Base-by-base conservation (phyloP, 108 stramenopile species). In the Cylindrotheca closterium region DNA sequence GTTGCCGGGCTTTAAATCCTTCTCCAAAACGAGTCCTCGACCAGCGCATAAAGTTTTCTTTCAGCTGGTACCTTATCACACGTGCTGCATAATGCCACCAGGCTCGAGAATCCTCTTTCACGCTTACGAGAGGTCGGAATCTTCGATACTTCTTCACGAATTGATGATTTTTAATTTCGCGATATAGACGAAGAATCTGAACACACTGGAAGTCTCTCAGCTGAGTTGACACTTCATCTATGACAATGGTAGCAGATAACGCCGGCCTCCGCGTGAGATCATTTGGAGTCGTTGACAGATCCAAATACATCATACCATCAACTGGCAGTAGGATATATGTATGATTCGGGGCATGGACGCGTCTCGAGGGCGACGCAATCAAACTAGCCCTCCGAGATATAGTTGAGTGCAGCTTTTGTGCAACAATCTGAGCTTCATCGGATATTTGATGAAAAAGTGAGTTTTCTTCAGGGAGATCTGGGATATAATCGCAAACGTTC, bases 11-110 rank as follows among this genome's bases (percentile, higher is more conserved):
- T 1, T 34, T 55, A 46, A 63, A 68, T 10, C 58, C 58, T 23
- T 59, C 65, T 21, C 61, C 76, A 51, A 79, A 82, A 22, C 85
- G 74, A 33, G 56, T 51, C 75, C 74, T 71, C n/a, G 75, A 82
- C 85, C 81, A 86, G 4, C 81, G 55, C 23, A 77, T 51, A 27
- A 78, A 52, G 17, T 58, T 66, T 21, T 80, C 80, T 55, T 55
- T 56, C 30, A 86, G 26, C 55, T 86, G 76, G 30, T 65, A 63
- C 25, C 68, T 54, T 12, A 86, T 70, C 18, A 73, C 70, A 5
- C 65, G 58, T 55, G 67, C 52, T 19, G 74, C 77, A 64, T 86
- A 86, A 10, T 37, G 37, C 85, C 85, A 86, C 81, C 81, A 86
- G 3, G 76, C 75, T 45, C 54, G 60, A 1, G 85, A 70, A 67